Evolutionary conservation across 371 early-diverging fungal species (phyloP), one percentile per base, ranked within the genome.

Genomic region (Mucor sp.): DNA sequence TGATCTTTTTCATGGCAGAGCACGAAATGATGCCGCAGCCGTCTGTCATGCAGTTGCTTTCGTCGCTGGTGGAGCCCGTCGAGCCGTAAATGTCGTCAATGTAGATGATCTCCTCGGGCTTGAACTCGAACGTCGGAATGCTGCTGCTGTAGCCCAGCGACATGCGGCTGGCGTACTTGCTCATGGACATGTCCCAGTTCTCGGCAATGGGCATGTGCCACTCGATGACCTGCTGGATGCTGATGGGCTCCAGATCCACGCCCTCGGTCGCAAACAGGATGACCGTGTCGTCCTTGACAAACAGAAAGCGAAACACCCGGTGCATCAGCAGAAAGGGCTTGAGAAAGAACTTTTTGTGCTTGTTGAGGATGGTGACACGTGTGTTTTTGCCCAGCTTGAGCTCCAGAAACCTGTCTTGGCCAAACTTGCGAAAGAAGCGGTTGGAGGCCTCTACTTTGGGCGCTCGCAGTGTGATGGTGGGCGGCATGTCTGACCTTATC

Each of bases 11-110:
- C 85, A 84, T 84, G 0, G 83, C 85, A 23, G 72, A 60, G 9
- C 73, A 70, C 4, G 81, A 81, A n/a, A 84, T 81, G 9, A 79
- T 71, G 25, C 81, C 85, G 63, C 83, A 84, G 1, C 85, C 85
- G 67, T 84, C 85, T 0, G 85, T 84, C 78, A 84, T 79, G 37
- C 81, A 81, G 4, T 58, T 41, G 5, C 30, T 28, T 9, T 68
- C 72, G 33, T 77, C 74, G 4, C 68, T 56, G 6, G 32, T 19
- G 8, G 55, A 28, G 25, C 58, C 68, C 3, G 35, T 55, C 27
- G 50, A 56, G 1, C 76, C 69, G 33, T 77, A 73, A 0, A 77
- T 32, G 23, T 82, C 82, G 9, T 75, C 77, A 25, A 80, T 50
- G 17, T 78, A 77, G 4, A 50, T 33, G 9, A 84, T 72, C 32